Conservation (phyloP, 352 stramenopile genomes). For the Phytophthora quininea region DNA sequence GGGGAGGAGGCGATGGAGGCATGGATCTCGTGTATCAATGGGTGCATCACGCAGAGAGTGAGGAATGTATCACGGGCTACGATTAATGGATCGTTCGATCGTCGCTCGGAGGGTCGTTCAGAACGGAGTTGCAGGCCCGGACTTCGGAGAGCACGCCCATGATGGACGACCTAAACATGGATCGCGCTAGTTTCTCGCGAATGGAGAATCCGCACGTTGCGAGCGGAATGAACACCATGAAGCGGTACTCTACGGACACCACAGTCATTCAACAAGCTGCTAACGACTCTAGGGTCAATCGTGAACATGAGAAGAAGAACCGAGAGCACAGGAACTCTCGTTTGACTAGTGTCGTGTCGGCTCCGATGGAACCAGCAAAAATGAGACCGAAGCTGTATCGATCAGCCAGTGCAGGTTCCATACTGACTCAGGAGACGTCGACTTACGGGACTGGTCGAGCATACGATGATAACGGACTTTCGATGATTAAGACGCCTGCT, state of each 20-base stretch:
- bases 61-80: constrained; percentile 26
- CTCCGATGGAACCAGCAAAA: constrained; percentile 33
- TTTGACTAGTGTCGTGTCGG: constrained; percentile 43
- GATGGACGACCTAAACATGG: constrained; percentile 42
- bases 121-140: constrained; percentile 32
- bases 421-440: constrained; percentile 49
- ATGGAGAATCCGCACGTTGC: constrained; percentile 36
- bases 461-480: constrained; percentile 54
- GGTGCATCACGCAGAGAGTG: constrained; percentile 47
- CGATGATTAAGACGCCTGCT: constrained; percentile 38
- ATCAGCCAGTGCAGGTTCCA: constrained; percentile 72
- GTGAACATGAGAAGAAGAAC: constrained; percentile 54
- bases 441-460: constrained; percentile 28
- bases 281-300: constrained; percentile 49
- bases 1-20: constrained; percentile 54
- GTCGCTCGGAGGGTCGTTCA: constrained; percentile 42
- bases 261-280: constrained; percentile 63
- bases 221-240: constrained; percentile 55
- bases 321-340: constrained; percentile 44
- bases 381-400: constrained; percentile 43
- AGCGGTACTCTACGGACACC: constrained; percentile 72
- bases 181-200: constrained; percentile 40
- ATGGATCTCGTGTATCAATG: constrained; percentile 71
- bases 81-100: constrained; percentile 45
- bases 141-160: constrained; percentile 47